A percentile compares a stretch with the other conserved stretches of the same genome.
Conservation (phyloP, 805 yeast genomes). For the Candida hungchunana region DNA sequence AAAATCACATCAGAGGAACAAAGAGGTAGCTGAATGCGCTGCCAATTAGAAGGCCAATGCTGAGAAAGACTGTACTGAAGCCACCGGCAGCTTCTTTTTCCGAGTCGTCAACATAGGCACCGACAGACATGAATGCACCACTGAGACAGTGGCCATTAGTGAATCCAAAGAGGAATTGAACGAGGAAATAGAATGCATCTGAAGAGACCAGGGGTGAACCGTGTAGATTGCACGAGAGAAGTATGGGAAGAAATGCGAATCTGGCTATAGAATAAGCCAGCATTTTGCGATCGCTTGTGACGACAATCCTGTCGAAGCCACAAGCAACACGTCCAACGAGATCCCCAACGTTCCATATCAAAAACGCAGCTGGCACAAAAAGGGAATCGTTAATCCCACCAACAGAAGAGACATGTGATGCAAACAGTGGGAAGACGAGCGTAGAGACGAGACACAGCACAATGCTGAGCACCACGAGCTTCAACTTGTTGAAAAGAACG, state of each 20-base stretch:
- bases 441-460: conserved; percentile 72
- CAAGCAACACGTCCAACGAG: conserved; percentile 70
- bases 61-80: conserved; percentile 74
- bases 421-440: conserved; percentile 84
- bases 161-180: conserved; percentile 78
- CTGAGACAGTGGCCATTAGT: conserved; percentile 86
- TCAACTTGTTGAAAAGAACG: conserved; percentile 57
- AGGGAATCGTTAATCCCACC: conserved; percentile 32
- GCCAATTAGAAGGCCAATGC: conserved; percentile 76
- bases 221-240: conserved; percentile 58
- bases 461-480: conserved; percentile 62
- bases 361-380: conserved; percentile 72
- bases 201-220: conserved; percentile 36
- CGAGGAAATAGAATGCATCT: conserved; percentile 60
- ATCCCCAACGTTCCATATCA: conserved; percentile 90
- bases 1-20: conserved; percentile 33
- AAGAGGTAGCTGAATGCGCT: conserved; percentile 69
- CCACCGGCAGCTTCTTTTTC: conserved; percentile 95
- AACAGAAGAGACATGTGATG: conserved; percentile 59
- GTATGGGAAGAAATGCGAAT: conserved; percentile 61
- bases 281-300: conserved; percentile 40
- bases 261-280: conserved; percentile 55
- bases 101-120: conserved; percentile 52
- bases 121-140: conserved; percentile 74
- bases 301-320: conserved; percentile 41